phyloP scores from a whole-genome alignment of 2,329 filamentous ascomycete species.

The Fusarium euwallaceae region DNA sequence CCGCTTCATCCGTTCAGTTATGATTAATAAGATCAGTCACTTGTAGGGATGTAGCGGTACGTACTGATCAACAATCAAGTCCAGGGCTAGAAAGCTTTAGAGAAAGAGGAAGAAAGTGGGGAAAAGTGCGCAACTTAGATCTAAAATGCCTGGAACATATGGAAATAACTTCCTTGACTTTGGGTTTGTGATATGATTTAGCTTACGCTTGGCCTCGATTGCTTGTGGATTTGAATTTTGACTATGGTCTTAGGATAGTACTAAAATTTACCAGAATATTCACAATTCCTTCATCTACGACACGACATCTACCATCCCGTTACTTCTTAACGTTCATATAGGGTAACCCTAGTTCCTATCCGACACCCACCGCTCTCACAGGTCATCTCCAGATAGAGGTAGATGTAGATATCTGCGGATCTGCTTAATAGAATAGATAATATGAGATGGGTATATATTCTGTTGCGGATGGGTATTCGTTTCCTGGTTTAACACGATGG shows the following conservation, averaged over 20 bases:
- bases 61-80: background rate
- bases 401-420: constrained; percentile 2
- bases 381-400: background rate
- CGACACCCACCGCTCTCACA: background rate
- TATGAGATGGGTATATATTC: background rate
- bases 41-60: background rate
- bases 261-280: background rate
- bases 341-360: background rate
- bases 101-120: background rate
- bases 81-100: background rate
- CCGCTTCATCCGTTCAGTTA: background rate
- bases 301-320: background rate
- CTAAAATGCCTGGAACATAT: background rate
- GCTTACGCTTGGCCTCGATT: background rate
- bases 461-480: background rate
- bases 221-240: background rate
- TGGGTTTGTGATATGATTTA: background rate
- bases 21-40: background rate
- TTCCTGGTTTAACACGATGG: background rate
- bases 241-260: background rate
- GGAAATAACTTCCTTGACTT: background rate
- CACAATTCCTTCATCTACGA: background rate
- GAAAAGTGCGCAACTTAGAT: background rate
- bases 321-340: background rate
- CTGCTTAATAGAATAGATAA: background rate